Evolutionary conservation across 2,329 filamentous ascomycete genomes (phyloP), one percentile per base, ranked within the genome.

Genomic region (Fusarium longipes): DNA sequence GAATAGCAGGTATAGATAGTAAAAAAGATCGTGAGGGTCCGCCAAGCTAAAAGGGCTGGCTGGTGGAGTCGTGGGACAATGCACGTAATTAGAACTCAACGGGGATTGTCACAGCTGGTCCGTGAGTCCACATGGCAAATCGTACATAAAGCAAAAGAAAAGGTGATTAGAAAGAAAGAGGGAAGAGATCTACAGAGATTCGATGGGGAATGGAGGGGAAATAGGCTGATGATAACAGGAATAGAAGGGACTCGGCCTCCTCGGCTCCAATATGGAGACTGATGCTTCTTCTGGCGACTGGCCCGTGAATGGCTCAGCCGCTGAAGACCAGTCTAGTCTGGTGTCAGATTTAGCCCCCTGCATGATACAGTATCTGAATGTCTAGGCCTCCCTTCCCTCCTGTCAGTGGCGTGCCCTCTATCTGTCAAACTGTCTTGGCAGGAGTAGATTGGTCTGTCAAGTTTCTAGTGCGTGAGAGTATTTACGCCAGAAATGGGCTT

Each of bases 81-180:
- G 60, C 60, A 63, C 8, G 60, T 58, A 33, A 51, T 63, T 63
- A 63, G 50, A 25, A n/a, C 11, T 43, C 36, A 48, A 52, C 54
- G 24, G 45, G 52, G 56, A 43, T 36, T 20, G 40, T 58, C 24
- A n/a, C 25, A 27, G 30, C n/a, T 61, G 57, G 58, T 62, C 57
- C 57, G 58, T 62, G 58, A 45, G 47, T 59, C 50, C 30, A 36
- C 57, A 61, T 51, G 35, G 47, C 57, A 61, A 47, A 35, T 24
- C 36, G 15, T 20, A 25, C 27, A 18, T 15, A 20, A 25, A 15
- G 17, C 40, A 10, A n/a, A 39, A 38, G 25, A 12, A 12, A 36
- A 24, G 24, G 33, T 14, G n/a, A 24, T n/a, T n/a, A n/a, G n/a
- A 33, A 39, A 35, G 44, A 51, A 48, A 44, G 32, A 50, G 43